A percentile compares a stretch with the other conserved stretches of the same genome.
phyloP scores from a whole-genome alignment of 2,329 filamentous ascomycete species.

The Xylaria polymorpha region DNA sequence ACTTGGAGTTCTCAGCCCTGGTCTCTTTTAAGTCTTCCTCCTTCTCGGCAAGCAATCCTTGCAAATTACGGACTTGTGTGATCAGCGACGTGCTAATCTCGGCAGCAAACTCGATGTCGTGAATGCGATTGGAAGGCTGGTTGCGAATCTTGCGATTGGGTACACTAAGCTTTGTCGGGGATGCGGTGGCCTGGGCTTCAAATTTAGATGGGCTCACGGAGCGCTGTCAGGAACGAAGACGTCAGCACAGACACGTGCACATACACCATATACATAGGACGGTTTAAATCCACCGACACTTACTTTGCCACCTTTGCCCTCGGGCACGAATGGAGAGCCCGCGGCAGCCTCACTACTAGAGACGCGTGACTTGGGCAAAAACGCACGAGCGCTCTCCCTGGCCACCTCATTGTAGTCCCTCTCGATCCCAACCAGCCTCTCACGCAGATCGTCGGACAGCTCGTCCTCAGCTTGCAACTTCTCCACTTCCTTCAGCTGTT shows the following conservation, averaged over 20 bases:
- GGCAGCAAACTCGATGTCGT: slow-evolving; percentile 98
- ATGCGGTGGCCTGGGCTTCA: slow-evolving; percentile 83
- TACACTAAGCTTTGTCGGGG: slow-evolving; percentile 88
- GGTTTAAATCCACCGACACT: slow-evolving; percentile 43
- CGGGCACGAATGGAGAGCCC: slow-evolving; percentile 65
- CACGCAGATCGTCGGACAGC: slow-evolving; percentile 82
- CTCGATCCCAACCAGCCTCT: slow-evolving; percentile 87
- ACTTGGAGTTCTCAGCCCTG: slow-evolving; percentile 77
- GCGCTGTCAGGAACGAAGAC: slow-evolving; percentile 59
- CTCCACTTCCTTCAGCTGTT: slow-evolving; percentile 86
- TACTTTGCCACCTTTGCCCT: slow-evolving; percentile 65
- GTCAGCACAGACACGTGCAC: slow-evolving; percentile 27
- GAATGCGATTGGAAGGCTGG: slow-evolving; percentile 85
- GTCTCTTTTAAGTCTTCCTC: slow-evolving; percentile 85
- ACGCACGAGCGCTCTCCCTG: slow-evolving; percentile 86
- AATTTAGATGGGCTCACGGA: slow-evolving; percentile 81
- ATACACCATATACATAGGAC: neutral
- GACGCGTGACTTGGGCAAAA: slow-evolving; percentile 85
- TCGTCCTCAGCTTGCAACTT: slow-evolving; percentile 79
- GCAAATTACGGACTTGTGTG: slow-evolving; percentile 91
- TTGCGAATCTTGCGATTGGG: slow-evolving; percentile 91
- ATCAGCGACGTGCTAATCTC: slow-evolving; percentile 96
- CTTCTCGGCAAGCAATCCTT: slow-evolving; percentile 84
- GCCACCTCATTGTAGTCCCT: slow-evolving; percentile 96
- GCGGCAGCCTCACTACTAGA: slow-evolving; percentile 72